Conservation (phyloP, 1,284 basidiomycete genomes). For the Filobasidium uniguttulatum region DNA sequence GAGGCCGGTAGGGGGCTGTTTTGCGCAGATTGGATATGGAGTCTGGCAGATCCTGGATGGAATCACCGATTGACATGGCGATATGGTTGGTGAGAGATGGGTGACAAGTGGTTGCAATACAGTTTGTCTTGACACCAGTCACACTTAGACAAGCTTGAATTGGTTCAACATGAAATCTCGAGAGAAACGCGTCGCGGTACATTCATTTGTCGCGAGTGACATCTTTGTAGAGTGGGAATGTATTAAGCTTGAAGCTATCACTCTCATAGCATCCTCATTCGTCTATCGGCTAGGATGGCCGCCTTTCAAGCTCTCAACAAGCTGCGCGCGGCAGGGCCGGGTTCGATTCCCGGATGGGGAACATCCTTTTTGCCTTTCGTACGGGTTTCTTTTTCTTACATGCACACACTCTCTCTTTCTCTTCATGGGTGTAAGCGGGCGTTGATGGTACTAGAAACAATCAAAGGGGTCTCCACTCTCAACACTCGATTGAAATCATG, state of each 20-base stretch:
- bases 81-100: too few relatives aligned
- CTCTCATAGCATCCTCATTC: not conserved
- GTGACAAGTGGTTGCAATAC: too few relatives aligned
- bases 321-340: not conserved
- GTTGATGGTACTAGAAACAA: not conserved
- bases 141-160: too few relatives aligned
- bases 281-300: conserved; percentile 1
- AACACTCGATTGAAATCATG: not conserved
- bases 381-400: not conserved
- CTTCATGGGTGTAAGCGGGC: not conserved
- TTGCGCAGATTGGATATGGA: too few relatives aligned
- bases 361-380: not conserved
- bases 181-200: too few relatives aligned
- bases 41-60: too few relatives aligned
- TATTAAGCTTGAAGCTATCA: not conserved
- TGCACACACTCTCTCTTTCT: too few relatives aligned
- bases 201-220: too few relatives aligned
- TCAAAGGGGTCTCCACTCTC: not conserved
- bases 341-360: conserved; percentile 2
- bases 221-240: not conserved
- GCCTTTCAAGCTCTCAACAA: not conserved
- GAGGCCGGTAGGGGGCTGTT: conserved; percentile 12
- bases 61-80: too few relatives aligned
- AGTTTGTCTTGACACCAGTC: too few relatives aligned
- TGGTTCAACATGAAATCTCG: too few relatives aligned